A percentile compares a stretch with the other conserved stretches of the same genome.
phyloP scores from a whole-genome alignment of 306 rosid genomes.

The Senna tora region DNA sequence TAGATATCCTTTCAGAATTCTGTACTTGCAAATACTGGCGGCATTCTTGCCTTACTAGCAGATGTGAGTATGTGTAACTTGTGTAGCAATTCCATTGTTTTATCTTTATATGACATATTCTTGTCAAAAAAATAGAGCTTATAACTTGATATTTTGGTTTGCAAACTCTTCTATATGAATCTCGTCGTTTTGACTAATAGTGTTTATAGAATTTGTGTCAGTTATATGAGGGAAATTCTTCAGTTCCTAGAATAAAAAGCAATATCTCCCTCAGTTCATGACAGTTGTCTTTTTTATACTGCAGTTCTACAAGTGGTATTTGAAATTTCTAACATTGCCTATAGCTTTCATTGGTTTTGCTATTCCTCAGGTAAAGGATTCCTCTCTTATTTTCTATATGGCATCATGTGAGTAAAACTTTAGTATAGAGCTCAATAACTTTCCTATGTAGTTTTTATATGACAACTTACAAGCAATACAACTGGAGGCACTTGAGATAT shows the following conservation, averaged over 20 bases:
- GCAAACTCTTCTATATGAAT: conserved; percentile 24
- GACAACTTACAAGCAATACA: conserved; percentile 4
- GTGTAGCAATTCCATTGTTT: conserved; percentile 17
- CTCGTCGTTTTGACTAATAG: conserved; percentile 22
- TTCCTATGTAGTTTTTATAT: conserved; percentile 5
- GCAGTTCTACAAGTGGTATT: conserved; percentile 74
- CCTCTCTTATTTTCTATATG: too few relatives aligned
- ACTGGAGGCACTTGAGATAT: conserved; percentile 22
- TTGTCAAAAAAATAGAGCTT: conserved; percentile 14
- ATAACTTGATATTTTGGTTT: conserved; percentile 29
- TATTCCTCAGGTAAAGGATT: conserved; percentile 81
- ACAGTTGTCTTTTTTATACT: conserved; percentile 41
- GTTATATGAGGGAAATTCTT: neutral
- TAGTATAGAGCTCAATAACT: conserved; percentile 5
- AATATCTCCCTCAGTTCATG: conserved; percentile 22
- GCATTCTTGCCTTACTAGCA: conserved; percentile 48
- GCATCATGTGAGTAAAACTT: conserved; percentile 21
- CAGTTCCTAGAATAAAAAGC: conserved; percentile 30
- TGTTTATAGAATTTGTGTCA: conserved; percentile 31
- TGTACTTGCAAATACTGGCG: conserved; percentile 49
- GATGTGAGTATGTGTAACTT: conserved; percentile 57
- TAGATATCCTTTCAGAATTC: conserved; percentile 67
- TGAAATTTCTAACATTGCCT: conserved; percentile 70
- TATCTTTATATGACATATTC: conserved; percentile 16
- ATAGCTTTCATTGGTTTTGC: conserved; percentile 49